phyloP scores from a whole-genome alignment of 164 flowering plant genomes.

The Berberis vulgaris region DNA sequence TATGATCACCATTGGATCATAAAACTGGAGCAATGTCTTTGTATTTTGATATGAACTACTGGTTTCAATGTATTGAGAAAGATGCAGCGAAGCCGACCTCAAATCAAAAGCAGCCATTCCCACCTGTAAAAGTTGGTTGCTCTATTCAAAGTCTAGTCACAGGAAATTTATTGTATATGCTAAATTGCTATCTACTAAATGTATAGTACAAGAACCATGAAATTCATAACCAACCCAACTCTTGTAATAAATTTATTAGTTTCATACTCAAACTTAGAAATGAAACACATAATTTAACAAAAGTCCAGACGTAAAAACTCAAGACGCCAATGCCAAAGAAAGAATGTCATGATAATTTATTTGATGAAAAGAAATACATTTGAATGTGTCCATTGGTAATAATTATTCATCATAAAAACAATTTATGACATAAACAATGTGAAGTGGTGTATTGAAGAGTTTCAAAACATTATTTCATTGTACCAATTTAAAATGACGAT shows the following conservation, averaged over 20 bases:
- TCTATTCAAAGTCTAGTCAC: background rate
- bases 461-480: background rate
- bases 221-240: background rate
- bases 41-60: constrained; percentile 94
- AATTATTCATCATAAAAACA: background rate
- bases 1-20: constrained; percentile 79
- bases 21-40: constrained; percentile 80
- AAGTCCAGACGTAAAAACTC: background rate
- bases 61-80: constrained; percentile 95
- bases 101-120: constrained; percentile 97
- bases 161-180: background rate
- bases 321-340: background rate
- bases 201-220: background rate
- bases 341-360: too few species aligned
- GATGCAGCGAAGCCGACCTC: constrained; percentile 88
- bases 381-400: background rate
- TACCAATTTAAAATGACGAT: background rate
- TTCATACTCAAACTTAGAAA: background rate
- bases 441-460: background rate
- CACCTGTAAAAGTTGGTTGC: constrained; percentile 37
- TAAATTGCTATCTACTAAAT: background rate
- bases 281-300: background rate
- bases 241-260: background rate
- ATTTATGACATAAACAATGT: background rate
- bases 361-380: background rate